Evolutionary conservation across 2,329 filamentous ascomycete genomes (phyloP).

Genomic region (Exophiala sideris): DNA sequence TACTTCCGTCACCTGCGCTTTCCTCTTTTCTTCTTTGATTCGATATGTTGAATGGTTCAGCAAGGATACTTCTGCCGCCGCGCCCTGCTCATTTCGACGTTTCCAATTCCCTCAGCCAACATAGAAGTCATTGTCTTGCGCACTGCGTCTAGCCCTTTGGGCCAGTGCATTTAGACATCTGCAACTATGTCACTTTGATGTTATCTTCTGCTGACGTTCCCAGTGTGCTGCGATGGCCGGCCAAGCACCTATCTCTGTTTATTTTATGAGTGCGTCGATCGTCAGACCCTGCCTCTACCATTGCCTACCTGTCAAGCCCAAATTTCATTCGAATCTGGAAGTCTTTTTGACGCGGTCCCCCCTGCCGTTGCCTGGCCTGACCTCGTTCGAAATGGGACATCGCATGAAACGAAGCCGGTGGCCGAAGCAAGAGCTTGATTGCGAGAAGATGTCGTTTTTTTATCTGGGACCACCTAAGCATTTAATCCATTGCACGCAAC

Average conservation of each 20-base stretch:
- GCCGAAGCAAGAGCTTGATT: no score
- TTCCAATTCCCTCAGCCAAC: neutral
- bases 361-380: no score
- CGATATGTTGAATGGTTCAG: conserved; percentile 8
- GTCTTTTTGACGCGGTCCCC: no score
- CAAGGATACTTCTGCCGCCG: conserved; percentile 17
- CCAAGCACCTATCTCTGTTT: neutral
- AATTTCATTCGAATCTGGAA: no score
- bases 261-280: neutral
- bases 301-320: neutral
- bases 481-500: no score
- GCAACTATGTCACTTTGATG: neutral
- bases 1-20: conserved; percentile 14
- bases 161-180: conserved; percentile 1
- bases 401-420: no score
- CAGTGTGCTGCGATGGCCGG: neutral
- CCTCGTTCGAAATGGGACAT: no score
- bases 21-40: conserved; percentile 4
- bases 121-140: no score
- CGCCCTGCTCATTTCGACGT: neutral
- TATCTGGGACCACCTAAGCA: no score
- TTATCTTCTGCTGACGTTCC: conserved; percentile 11
- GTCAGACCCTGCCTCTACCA: neutral
- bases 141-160: neutral
- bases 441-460: no score